Evolutionary conservation across 306 rosid species (phyloP).

Genomic region (Fragaria iinumae): DNA sequence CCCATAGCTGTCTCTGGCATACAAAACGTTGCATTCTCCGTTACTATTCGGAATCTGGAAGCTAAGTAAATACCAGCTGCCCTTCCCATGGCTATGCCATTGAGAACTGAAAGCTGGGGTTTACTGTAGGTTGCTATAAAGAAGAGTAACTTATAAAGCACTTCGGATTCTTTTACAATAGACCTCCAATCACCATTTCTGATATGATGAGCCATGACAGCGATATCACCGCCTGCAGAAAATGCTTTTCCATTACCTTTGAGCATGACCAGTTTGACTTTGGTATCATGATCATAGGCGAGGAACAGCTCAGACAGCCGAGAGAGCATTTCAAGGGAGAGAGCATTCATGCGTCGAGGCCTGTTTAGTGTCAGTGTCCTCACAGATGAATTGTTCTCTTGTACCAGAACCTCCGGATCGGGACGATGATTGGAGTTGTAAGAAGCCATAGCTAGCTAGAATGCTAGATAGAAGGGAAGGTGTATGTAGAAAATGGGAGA

Average conservation of each 20-base stretch:
- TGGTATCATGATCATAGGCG: background rate
- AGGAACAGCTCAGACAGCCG: background rate
- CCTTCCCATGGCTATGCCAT: slow-evolving; percentile 79
- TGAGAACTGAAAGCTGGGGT: background rate
- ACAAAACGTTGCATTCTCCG: slow-evolving; percentile 69
- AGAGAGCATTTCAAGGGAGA: background rate
- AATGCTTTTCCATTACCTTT: background rate
- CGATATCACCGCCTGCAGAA: background rate
- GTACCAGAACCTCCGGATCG: background rate
- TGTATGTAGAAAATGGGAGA: background rate
- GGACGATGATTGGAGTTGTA: background rate
- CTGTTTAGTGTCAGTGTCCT: background rate
- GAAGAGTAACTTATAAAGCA: background rate
- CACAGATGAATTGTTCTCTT: background rate
- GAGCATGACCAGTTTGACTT: background rate
- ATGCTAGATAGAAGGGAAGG: background rate
- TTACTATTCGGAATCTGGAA: slow-evolving; percentile 62
- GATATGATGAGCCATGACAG: background rate
- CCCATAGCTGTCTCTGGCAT: slow-evolving; percentile 81
- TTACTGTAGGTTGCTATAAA: background rate
- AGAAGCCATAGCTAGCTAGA: no score
- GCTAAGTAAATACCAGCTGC: slow-evolving; percentile 66
- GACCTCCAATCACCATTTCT: background rate
- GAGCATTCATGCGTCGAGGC: background rate
- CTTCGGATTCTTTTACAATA: background rate